A percentile compares a stretch with the other conserved stretches of the same genome.
phyloP scores from a whole-genome alignment of 768 basidiomycete genomes.

The Boletus patriciae region DNA sequence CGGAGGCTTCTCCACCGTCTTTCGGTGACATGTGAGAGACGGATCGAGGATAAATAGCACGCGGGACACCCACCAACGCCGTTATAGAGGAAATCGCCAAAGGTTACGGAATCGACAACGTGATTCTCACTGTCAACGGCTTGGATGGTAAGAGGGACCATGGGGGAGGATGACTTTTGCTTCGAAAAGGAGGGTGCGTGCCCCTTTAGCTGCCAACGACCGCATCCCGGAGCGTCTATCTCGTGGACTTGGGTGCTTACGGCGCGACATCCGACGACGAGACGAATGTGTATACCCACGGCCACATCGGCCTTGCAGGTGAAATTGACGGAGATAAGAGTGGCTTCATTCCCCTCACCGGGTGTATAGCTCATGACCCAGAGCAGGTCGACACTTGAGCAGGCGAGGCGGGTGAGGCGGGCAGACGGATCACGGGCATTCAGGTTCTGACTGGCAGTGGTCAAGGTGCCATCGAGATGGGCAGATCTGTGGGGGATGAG shows the following conservation, averaged over 20 bases:
- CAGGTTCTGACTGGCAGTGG: constrained; percentile 14
- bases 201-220: constrained; percentile 66
- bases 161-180: constrained; percentile 38
- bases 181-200: constrained; percentile 55
- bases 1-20: constrained; percentile 7
- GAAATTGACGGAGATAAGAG: constrained; percentile 61
- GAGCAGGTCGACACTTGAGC: constrained; percentile 55
- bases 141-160: constrained; percentile 59
- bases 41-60: background rate
- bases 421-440: constrained; percentile 2
- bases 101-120: constrained; percentile 62
- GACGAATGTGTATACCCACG: constrained; percentile 56
- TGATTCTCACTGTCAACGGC: constrained; percentile 53
- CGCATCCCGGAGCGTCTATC: constrained; percentile 45
- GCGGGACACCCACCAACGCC: constrained; percentile 38
- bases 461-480: background rate
- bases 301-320: constrained; percentile 30
- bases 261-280: constrained; percentile 70
- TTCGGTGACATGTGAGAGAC: background rate
- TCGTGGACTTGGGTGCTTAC: constrained; percentile 66
- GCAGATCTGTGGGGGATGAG: background rate
- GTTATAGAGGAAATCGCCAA: constrained; percentile 72
- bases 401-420: constrained; percentile 33
- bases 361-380: constrained; percentile 67
- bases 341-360: constrained; percentile 59